A percentile compares a stretch with the other conserved stretches of the same genome.
Evolutionary conservation across 179 eudicot genomes (phyloP).

Genomic region (Silene vulgaris): DNA sequence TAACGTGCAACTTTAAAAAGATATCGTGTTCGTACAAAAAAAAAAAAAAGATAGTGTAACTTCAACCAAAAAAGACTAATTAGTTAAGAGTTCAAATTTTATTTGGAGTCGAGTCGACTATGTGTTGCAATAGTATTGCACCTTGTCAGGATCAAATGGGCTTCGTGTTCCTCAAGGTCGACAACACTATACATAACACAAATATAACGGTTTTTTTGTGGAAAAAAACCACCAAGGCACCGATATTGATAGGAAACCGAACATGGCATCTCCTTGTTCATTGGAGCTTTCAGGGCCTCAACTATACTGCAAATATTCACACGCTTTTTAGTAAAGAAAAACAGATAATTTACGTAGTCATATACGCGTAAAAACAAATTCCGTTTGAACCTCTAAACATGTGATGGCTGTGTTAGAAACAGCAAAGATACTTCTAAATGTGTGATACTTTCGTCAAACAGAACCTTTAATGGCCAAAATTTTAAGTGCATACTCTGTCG

Average conservation of each 20-base stretch:
- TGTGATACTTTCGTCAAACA: background rate
- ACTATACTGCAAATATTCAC: background rate
- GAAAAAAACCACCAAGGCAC: too few relatives aligned
- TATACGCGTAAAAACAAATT: background rate
- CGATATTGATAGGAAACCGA: background rate
- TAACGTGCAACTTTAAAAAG: too few relatives aligned
- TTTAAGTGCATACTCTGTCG: background rate
- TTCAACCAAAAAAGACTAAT: too few relatives aligned
- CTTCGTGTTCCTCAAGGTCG: too few relatives aligned
- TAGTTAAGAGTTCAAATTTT: too few relatives aligned
- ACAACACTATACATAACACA: too few relatives aligned
- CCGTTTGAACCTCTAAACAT: background rate
- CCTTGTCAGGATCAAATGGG: too few relatives aligned
- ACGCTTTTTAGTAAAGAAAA: background rate
- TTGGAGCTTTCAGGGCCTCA: background rate
- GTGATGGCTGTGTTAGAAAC: constrained; percentile 3
- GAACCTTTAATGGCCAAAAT: background rate
- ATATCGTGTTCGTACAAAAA: too few relatives aligned
- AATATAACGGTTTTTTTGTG: too few relatives aligned
- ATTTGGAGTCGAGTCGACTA: too few relatives aligned
- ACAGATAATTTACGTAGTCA: background rate
- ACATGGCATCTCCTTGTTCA: constrained; percentile 1
- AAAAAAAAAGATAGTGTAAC: too few relatives aligned
- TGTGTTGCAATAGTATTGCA: too few relatives aligned
- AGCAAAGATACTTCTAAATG: background rate